Conservation (phyloP, 805 yeast genomes). For the Yamadazyma paraphyllophila region DNA sequence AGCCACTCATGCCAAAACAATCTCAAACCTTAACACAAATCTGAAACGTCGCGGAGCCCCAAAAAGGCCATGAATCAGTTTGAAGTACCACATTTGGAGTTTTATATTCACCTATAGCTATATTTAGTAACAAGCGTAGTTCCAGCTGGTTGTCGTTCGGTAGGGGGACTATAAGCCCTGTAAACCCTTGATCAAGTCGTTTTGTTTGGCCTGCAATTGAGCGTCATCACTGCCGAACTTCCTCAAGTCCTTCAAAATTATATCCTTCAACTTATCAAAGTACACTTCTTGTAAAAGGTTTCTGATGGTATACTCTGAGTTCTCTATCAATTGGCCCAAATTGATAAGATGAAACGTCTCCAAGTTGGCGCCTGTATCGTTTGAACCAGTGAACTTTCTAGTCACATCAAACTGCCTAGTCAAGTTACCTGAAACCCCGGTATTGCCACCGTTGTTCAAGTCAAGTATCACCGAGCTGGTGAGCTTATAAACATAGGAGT, state of each 20-base stretch:
- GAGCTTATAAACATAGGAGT: slow-evolving; percentile 56
- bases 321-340: slow-evolving; percentile 83
- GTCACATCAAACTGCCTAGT: slow-evolving; percentile 77
- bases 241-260: slow-evolving; percentile 51
- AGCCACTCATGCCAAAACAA: too few species aligned
- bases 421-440: slow-evolving; percentile 73
- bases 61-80: neutral
- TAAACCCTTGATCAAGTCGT: slow-evolving; percentile 39
- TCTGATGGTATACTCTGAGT: slow-evolving; percentile 81
- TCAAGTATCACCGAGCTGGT: slow-evolving; percentile 88
- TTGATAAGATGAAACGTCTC: slow-evolving; percentile 77
- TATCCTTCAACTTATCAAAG: slow-evolving; percentile 91
- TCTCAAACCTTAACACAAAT: slow-evolving; percentile 2
- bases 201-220: slow-evolving; percentile 33
- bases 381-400: slow-evolving; percentile 28
- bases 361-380: slow-evolving; percentile 32
- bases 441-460: slow-evolving; percentile 33
- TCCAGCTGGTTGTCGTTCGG: too few species aligned
- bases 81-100: neutral
- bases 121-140: too few species aligned
- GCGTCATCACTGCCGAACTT: slow-evolving; percentile 32
- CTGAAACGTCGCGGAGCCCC: slow-evolving; percentile 4
- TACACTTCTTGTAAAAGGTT: slow-evolving; percentile 89
- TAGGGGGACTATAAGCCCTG: slow-evolving; percentile 25
- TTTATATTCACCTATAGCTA: neutral